Conservation (phyloP, 1,284 basidiomycete genomes). For the Abortiporus biennis region DNA sequence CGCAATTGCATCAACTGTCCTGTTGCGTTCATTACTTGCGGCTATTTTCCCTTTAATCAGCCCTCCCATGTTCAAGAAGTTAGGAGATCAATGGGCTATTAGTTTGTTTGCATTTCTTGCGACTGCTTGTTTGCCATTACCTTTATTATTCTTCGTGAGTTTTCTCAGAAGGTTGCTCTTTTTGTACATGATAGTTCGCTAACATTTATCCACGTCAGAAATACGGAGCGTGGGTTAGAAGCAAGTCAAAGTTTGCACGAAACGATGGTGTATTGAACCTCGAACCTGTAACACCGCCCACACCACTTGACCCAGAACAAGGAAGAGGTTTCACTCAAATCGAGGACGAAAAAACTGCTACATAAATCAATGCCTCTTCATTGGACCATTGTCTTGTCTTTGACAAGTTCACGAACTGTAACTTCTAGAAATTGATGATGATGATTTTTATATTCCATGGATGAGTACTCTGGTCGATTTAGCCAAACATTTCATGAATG, state of each 20-base stretch:
- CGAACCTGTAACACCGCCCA: no score
- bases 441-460: no score
- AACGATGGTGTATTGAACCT: not conserved
- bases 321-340: no score
- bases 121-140: conserved; percentile 49
- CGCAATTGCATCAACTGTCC: conserved; percentile 65
- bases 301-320: no score
- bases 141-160: conserved; percentile 42
- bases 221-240: conserved; percentile 54
- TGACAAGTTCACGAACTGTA: no score
- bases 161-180: not conserved
- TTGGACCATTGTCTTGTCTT: no score
- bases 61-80: conserved; percentile 45
- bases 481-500: no score
- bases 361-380: no score
- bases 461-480: no score
- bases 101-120: conserved; percentile 57
- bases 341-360: no score
- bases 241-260: conserved; percentile 44
- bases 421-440: no score
- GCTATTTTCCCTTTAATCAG: conserved; percentile 61
- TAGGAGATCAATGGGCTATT: conserved; percentile 65
- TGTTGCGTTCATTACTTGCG: conserved; percentile 59
- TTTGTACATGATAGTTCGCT: conserved; percentile 3
- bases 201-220: conserved; percentile 28